Evolutionary conservation across 371 early-diverging fungal species (phyloP).

Genomic region (Rhizopus microsporus): DNA sequence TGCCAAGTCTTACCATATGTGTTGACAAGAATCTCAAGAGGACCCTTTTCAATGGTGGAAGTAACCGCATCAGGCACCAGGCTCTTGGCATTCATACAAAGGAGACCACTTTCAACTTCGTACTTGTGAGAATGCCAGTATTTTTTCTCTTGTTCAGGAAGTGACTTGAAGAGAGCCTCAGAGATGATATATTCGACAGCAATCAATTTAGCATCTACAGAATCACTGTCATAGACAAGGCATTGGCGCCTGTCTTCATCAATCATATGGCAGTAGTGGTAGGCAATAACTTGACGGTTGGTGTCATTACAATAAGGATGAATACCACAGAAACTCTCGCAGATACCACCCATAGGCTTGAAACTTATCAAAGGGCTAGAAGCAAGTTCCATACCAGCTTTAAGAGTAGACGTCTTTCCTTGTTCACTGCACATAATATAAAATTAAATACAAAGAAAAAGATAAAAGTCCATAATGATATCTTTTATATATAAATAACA

Average conservation of each 20-base stretch:
- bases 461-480: background rate
- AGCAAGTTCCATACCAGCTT: background rate
- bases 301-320: constrained; percentile 35
- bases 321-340: constrained; percentile 31
- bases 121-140: constrained; percentile 53
- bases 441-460: too few relatives aligned
- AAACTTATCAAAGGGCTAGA: constrained; percentile 5
- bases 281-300: constrained; percentile 44
- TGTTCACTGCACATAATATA: background rate
- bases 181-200: constrained; percentile 61
- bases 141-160: constrained; percentile 44
- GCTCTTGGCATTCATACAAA: constrained; percentile 17
- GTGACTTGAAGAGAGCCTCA: constrained; percentile 37
- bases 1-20: constrained; percentile 40
- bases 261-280: constrained; percentile 48
- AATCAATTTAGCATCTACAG: constrained; percentile 40
- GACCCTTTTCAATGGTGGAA: constrained; percentile 19
- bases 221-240: constrained; percentile 47
- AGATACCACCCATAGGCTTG: constrained; percentile 12
- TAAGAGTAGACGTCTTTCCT: background rate
- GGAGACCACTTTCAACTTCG: constrained; percentile 41
- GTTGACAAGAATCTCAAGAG: constrained; percentile 28
- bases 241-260: constrained; percentile 57
- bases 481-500: too few relatives aligned
- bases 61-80: constrained; percentile 25